Conservation (phyloP, 805 yeast genomes). For the Tetrapisispora pingtungensis region DNA sequence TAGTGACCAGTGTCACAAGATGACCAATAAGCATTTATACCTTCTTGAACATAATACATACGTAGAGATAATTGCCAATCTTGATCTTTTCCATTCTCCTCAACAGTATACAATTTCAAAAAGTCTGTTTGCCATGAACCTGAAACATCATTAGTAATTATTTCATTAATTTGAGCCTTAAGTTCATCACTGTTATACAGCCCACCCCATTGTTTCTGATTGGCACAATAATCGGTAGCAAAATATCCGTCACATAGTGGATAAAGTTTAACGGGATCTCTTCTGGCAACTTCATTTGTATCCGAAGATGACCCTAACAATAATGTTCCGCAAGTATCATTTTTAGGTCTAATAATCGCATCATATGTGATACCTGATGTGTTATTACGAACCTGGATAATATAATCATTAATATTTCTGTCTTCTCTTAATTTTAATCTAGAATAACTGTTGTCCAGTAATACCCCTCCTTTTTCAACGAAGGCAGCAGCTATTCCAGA, state of each 20-base stretch:
- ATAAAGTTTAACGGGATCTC: background rate
- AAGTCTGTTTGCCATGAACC: background rate
- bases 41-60: background rate
- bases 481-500: background rate
- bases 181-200: background rate
- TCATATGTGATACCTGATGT: background rate
- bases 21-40: background rate
- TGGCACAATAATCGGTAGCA: background rate
- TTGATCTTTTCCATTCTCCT: background rate
- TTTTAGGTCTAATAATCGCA: background rate
- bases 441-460: background rate
- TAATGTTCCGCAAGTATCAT: background rate
- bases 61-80: background rate
- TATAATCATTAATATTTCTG: background rate
- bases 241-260: background rate
- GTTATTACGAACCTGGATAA: background rate
- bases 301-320: background rate
- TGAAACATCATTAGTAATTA: background rate
- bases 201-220: background rate
- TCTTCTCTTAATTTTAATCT: background rate
- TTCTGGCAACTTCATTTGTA: background rate
- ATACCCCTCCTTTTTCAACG: background rate
- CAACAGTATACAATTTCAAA: background rate
- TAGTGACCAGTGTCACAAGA: background rate
- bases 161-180: background rate